Percentiles rank a stretch among this genome's conserved stretches.
phyloP scores from a whole-genome alignment of 495 filamentous ascomycete species.

The Tuber melanosporum region DNA sequence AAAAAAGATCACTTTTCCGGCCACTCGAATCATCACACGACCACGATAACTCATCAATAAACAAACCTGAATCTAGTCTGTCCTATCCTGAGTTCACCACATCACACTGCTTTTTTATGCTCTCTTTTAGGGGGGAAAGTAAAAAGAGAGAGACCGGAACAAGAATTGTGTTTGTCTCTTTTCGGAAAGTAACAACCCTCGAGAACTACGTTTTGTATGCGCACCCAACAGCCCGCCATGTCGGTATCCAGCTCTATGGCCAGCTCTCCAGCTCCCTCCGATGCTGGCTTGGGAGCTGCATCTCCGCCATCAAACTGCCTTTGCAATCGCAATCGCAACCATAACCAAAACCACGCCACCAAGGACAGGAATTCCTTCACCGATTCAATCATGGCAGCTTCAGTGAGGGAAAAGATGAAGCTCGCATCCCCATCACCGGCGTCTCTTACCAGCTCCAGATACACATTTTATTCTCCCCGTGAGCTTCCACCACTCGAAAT shows the following conservation, averaged over 20 bases:
- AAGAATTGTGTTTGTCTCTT: not conserved
- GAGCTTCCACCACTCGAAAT: constrained; percentile 21
- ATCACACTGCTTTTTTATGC: not conserved
- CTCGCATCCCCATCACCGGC: not conserved
- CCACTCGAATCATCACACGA: not conserved
- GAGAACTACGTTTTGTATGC: not conserved
- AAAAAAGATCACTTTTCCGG: not conserved
- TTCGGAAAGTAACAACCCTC: not conserved
- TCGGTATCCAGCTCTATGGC: not conserved
- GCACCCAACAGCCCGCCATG: not conserved
- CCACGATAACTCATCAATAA: not conserved
- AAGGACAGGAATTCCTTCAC: not conserved
- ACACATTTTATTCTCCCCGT: constrained; percentile 24
- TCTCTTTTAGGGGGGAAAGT: not conserved
- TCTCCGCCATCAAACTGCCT: not conserved
- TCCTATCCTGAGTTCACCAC: not conserved
- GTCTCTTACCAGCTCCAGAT: not conserved
- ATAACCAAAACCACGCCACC: not conserved
- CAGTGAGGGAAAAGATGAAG: not conserved
- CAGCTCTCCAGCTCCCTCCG: not conserved
- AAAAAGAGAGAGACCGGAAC: not conserved
- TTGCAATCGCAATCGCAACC: not conserved
- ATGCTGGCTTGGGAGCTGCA: not conserved
- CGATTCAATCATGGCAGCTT: not conserved
- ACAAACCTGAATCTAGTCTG: not conserved